phyloP scores from a whole-genome alignment of 2,329 filamentous ascomycete species.

The Ploettnerulaceae sp. region DNA sequence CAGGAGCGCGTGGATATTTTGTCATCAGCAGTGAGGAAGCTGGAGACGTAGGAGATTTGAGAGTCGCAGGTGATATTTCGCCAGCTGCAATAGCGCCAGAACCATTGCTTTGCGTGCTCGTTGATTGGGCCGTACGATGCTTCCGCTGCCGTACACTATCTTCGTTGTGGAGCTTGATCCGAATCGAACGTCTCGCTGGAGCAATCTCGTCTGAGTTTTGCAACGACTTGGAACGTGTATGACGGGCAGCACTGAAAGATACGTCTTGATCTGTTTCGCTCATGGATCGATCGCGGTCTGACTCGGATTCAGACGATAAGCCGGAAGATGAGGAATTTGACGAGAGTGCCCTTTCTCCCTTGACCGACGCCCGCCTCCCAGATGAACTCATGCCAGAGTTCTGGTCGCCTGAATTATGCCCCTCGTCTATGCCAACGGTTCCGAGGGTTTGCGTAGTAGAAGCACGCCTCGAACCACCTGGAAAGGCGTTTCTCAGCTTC shows the following conservation, averaged over 20 bases:
- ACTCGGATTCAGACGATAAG: constrained; percentile 60
- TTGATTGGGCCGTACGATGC: constrained; percentile 54
- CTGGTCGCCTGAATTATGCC: constrained; percentile 9
- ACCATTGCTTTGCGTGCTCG: constrained; percentile 40
- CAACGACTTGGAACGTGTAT: constrained; percentile 60
- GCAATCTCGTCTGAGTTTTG: constrained; percentile 58
- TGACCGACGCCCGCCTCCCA: constrained; percentile 18
- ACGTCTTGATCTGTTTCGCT: constrained; percentile 21
- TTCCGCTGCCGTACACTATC: constrained; percentile 70
- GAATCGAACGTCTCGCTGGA: constrained; percentile 72
- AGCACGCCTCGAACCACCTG: constrained; percentile 27
- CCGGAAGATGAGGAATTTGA: constrained; percentile 52
- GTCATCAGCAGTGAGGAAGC: constrained; percentile 64
- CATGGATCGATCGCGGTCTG: constrained; percentile 43
- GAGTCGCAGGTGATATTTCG: constrained; percentile 62
- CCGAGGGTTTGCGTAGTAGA: constrained; percentile 34
- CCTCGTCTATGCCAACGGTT: constrained; percentile 25
- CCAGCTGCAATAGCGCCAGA: constrained; percentile 32
- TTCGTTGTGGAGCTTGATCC: constrained; percentile 84
- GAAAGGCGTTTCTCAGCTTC: constrained; percentile 53
- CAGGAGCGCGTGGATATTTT: constrained; percentile 84
- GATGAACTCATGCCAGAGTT: constrained; percentile 18
- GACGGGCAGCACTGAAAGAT: constrained; percentile 35
- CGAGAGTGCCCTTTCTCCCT: constrained; percentile 17
- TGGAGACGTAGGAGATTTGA: constrained; percentile 92